Evolutionary conservation across 768 basidiomycete genomes (phyloP), one percentile per base, ranked within the genome.

Genomic region (Trametes coccinea): DNA sequence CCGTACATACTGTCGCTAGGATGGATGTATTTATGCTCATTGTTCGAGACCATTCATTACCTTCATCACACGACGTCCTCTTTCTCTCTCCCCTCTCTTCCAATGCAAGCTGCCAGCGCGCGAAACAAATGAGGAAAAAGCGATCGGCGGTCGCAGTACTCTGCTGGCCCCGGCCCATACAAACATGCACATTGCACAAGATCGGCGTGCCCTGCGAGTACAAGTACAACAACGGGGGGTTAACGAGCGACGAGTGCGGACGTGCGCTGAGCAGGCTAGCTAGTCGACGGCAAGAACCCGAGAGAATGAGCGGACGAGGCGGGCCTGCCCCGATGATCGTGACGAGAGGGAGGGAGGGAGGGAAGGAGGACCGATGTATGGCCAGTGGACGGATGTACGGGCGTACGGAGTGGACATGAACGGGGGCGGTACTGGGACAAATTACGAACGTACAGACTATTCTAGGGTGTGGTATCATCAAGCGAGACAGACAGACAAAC

Each of bases 141-240:
- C 22, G 22, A 22, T 22, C 22, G 22, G 22, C 22, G 22, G 22
- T 22, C 22, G 22, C 22, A 22, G 22, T 22, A 22, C 22, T 22
- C 48, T 51, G 60, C 53, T 27, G 54, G 48, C 60, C 54, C 22
- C 40, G 40, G 49, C 49, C 61, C 44, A 46, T 56, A 52, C 33
- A 56, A 41, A 56, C 60, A 61, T 61, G 60, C 61, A 52, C 47
- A 56, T 61, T 56, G 54, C 60, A 44, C 55, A 52, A 37, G 30
- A 52, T n/a, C 45, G 53, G 6, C 33, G n/a, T 46, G 40, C 29
- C 59, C 41, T 44, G 34, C 48, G 22, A 55, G 43, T 45, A 62
- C 49, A 52, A 34, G 54, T 62, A 62, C 61, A 56, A 52, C 55
- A 62, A 27, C 16, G n/a, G 31, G 7, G 14, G 30, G 40, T 31